phyloP scores from a whole-genome alignment of 2,329 filamentous ascomycete species.

The Ascosphaera pollenicola region DNA sequence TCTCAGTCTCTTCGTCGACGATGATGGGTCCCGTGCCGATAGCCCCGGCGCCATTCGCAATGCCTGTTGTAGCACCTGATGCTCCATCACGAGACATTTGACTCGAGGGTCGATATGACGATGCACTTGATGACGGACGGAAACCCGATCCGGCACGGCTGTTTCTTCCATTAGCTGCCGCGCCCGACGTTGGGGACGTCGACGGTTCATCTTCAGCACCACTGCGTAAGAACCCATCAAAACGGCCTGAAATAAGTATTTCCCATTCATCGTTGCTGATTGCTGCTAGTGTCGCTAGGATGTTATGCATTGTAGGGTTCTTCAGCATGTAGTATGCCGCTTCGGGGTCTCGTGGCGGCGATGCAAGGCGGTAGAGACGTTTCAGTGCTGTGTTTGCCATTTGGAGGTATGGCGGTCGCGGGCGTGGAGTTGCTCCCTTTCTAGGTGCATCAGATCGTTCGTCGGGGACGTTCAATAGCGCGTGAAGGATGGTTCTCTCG shows the following conservation, averaged over 20 bases:
- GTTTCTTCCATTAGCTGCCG: no score
- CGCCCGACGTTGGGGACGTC: conserved; percentile 7
- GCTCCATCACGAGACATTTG: no score
- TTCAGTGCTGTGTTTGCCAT: conserved; percentile 62
- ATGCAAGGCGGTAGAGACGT: conserved; percentile 55
- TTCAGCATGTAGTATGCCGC: conserved; percentile 68
- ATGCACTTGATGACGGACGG: conserved; percentile 11
- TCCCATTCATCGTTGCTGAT: conserved; percentile 94
- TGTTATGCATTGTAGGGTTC: conserved; percentile 60
- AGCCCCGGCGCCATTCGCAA: no score
- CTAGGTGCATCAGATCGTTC: conserved; percentile 35
- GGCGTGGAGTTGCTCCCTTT: conserved; percentile 40
- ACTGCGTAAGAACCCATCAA: conserved; percentile 89
- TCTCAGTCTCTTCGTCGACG: conserved; percentile 83
- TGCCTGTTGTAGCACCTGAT: no score
- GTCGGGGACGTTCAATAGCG: conserved; percentile 42
- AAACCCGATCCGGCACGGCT: conserved; percentile 20
- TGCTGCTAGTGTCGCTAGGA: conserved; percentile 66
- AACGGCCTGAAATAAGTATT: conserved; percentile 77
- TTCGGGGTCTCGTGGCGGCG: conserved; percentile 63
- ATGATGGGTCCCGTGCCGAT: conserved; percentile 69
- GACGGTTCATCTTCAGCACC: conserved; percentile 47
- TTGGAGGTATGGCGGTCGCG: conserved; percentile 49
- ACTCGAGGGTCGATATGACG: conserved; percentile 12
- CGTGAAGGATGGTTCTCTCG: conserved; percentile 62